phyloP scores from a whole-genome alignment of 2,329 filamentous ascomycete species.

The Colletotrichum plurivorum region DNA sequence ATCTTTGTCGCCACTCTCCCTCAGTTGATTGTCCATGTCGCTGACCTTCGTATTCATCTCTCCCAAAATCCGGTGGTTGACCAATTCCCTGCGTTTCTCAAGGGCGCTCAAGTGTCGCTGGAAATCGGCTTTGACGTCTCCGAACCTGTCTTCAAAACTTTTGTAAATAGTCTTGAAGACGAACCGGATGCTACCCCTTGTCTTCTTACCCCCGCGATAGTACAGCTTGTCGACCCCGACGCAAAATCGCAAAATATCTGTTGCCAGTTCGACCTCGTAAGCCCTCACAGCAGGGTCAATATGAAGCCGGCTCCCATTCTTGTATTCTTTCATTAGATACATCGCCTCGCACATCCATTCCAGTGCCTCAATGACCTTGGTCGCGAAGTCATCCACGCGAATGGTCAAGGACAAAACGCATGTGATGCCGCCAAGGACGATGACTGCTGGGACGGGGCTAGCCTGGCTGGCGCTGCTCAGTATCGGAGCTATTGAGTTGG shows the following conservation, averaged over 20 bases:
- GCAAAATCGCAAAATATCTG: constrained; percentile 19
- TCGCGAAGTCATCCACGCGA: constrained; percentile 5
- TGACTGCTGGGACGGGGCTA: constrained; percentile 10
- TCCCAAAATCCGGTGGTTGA: not conserved
- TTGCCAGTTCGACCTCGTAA: constrained; percentile 4
- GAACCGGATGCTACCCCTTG: not conserved
- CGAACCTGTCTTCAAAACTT: constrained; percentile 9
- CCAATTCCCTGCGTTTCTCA: not conserved
- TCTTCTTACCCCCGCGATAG: not conserved
- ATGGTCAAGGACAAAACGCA: constrained; percentile 6
- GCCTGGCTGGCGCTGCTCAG: not conserved
- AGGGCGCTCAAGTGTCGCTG: not conserved
- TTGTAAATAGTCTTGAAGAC: constrained; percentile 6
- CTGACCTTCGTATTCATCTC: not conserved
- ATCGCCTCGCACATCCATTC: constrained; percentile 9
- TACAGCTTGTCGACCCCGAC: not conserved
- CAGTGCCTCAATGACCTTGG: constrained; percentile 7
- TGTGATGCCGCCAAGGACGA: constrained; percentile 16
- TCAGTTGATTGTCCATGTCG: not conserved
- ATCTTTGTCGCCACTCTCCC: not conserved
- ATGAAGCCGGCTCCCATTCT: not conserved
- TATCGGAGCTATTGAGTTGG: constrained; percentile 7
- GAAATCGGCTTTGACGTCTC: constrained; percentile 5
- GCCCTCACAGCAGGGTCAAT: not conserved
- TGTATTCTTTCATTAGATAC: constrained; percentile 2